These are phyloP conservation scores for Paecilomyces formosus DNA, from an alignment of 2,329 filamentous ascomycete species.

Conservation along the genomic window DNA sequence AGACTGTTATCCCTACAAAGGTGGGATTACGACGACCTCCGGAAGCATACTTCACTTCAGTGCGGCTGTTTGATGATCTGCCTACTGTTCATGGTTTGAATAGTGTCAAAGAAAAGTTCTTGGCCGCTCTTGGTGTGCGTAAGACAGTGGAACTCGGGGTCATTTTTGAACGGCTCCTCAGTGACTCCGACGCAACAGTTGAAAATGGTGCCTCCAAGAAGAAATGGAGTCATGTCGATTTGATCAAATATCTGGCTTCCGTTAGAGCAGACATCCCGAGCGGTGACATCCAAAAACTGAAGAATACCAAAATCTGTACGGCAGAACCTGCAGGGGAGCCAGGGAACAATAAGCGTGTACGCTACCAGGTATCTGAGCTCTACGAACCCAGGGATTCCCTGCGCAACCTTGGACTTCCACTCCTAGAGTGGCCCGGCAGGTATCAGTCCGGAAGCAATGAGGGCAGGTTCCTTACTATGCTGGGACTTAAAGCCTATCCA, in stretches of 20 bases:
- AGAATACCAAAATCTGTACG: conserved; percentile 71
- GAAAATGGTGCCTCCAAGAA: conserved; percentile 41
- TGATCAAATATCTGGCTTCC: conserved; percentile 89
- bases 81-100: conserved; percentile 70
- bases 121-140: conserved; percentile 74
- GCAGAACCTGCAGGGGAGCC: conserved; percentile 55
- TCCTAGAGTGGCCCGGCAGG: conserved; percentile 75
- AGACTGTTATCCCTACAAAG: conserved; percentile 82
- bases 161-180: conserved; percentile 80
- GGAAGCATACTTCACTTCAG: conserved; percentile 88
- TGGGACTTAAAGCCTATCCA: conserved; percentile 70
- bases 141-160: conserved; percentile 94
- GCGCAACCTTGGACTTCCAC: conserved; percentile 61
- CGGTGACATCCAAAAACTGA: conserved; percentile 72
- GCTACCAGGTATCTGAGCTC: conserved; percentile 67
- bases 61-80: conserved; percentile 90
- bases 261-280: conserved; percentile 81
- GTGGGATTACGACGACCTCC: conserved; percentile 76
- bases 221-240: conserved; percentile 86
- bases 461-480: conserved; percentile 61
- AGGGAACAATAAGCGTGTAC: conserved; percentile 49
- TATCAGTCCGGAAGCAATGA: conserved; percentile 62
- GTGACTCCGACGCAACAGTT: conserved; percentile 40
- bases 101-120: conserved; percentile 82
- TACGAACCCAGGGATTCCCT: conserved; percentile 71